Evolutionary conservation across 192 early-diverging fungal species (phyloP).

Genomic region (Rhizophagus prolifer): DNA sequence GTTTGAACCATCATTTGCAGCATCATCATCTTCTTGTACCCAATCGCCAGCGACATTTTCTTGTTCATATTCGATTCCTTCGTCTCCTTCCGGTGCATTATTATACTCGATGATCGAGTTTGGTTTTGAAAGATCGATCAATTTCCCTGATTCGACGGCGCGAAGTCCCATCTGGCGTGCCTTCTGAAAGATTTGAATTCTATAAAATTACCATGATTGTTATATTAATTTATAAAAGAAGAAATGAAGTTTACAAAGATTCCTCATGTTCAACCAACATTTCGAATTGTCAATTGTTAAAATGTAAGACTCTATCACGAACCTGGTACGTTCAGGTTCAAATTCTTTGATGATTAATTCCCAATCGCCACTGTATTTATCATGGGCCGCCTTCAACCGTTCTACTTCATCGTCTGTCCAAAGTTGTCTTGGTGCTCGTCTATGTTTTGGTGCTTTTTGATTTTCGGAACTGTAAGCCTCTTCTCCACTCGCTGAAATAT

Average conservation of each 20-base stretch:
- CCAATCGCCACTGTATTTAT: slow-evolving; percentile 28
- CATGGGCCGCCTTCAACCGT: slow-evolving; percentile 19
- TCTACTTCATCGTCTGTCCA: slow-evolving; percentile 28
- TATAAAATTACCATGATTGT: background rate
- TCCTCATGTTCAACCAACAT: background rate
- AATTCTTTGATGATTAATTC: slow-evolving; percentile 28
- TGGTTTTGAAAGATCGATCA: slow-evolving; percentile 23
- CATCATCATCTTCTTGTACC: background rate
- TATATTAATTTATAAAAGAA: background rate
- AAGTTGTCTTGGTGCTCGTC: slow-evolving; percentile 30
- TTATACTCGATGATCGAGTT: slow-evolving; percentile 15
- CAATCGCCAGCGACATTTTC: background rate
- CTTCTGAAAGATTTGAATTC: slow-evolving; percentile 30
- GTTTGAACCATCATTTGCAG: background rate
- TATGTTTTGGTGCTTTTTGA: slow-evolving; percentile 20
- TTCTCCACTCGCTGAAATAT: slow-evolving; percentile 1
- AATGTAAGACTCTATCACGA: background rate
- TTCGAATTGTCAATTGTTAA: background rate
- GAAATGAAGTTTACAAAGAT: too few species aligned
- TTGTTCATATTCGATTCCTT: slow-evolving; percentile 10
- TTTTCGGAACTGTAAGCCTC: slow-evolving; percentile 14
- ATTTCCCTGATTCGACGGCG: slow-evolving; percentile 23
- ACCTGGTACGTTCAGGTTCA: slow-evolving; percentile 28
- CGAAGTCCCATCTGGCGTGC: slow-evolving; percentile 29
- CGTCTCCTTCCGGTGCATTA: background rate